Percentiles rank a stretch among this genome's conserved stretches.
Conservation (phyloP, 1,139 yeast genomes). For the Geotrichum histeridarum region DNA sequence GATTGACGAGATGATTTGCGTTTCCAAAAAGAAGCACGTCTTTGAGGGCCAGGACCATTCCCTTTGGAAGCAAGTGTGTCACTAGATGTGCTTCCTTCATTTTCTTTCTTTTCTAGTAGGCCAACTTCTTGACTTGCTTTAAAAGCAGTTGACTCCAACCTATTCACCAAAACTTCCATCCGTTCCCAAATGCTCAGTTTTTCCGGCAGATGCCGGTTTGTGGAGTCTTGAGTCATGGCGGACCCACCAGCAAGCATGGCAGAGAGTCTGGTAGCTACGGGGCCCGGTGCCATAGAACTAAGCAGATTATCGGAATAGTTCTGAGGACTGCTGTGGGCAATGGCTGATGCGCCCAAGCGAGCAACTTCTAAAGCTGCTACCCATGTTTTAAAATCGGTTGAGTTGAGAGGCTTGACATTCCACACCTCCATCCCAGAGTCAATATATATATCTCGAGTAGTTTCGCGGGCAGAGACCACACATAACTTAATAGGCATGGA, state of each 20-base stretch:
- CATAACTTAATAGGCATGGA: slow-evolving; percentile 84
- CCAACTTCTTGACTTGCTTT: not conserved
- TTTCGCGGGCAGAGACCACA: slow-evolving; percentile 72
- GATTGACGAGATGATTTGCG: slow-evolving; percentile 3
- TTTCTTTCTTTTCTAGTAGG: not conserved
- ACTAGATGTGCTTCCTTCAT: not conserved
- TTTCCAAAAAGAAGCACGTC: slow-evolving; percentile 18
- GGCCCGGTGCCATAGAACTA: not conserved
- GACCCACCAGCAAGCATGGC: not conserved
- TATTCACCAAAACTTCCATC: not conserved
- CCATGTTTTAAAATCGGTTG: slow-evolving; percentile 77
- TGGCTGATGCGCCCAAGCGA: slow-evolving; percentile 14
- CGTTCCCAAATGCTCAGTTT: not conserved
- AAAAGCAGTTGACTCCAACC: slow-evolving; percentile 3
- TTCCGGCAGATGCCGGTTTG: not conserved
- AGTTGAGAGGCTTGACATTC: slow-evolving; percentile 68
- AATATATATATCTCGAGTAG: slow-evolving; percentile 63
- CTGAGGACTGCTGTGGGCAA: slow-evolving; percentile 1
- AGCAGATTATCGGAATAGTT: not conserved
- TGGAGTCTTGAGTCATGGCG: not conserved
- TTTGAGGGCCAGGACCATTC: slow-evolving; percentile 1
- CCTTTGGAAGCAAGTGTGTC: not conserved
- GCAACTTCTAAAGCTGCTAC: slow-evolving; percentile 63
- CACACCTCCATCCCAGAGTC: slow-evolving; percentile 98
- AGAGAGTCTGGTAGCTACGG: not conserved